Base-by-base conservation (phyloP, 2,329 filamentous ascomycete species). In the Leptosphaerulina australis region DNA sequence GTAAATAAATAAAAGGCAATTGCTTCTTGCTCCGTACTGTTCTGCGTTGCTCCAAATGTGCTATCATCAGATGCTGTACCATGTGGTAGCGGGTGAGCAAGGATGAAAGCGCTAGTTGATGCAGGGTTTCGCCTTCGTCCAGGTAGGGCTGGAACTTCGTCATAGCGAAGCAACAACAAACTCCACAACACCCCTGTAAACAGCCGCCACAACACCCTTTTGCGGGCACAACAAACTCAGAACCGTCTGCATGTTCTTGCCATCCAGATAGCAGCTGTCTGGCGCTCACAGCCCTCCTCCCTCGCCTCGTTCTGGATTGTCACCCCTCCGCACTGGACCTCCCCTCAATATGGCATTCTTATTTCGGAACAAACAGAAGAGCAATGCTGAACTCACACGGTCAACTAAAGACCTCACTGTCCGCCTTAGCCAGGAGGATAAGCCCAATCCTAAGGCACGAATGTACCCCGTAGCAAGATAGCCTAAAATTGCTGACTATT, bases 291-390 rank as follows among this genome's bases (percentile, higher is more conserved):
- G 52, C 64, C 62, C 54, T 55, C 55, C 61, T 53, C 41, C 50
- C 38, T 56, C 51, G 24, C 41, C 52, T 25, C 58, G 37, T 48
- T 53, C 17, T 36, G 56, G 61, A 67, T 55, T 58, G 89, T 90
- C 86, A 84, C 86, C 35, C 89, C 89, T 74, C 76, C 88, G 45
- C 88, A 88, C 69, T 78, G 85, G 55, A 81, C 30, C 57, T 18
- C 51, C 56, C 14, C 41, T 58, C 63, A 70, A 55, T 56, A 90
- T 90, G 87, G 84, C 86, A 35, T 90, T 89, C 74, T 76, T 89
- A 47, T 89, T 89, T 69, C 78, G 85, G 54, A 81, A 80, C 63
- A 81, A 81, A 60, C 79, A 83, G 63, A 84, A 86, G 72, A 80
- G 80, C 59, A 79, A 82, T 55, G 75, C 81, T 59, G 83, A 90